Evolutionary conservation across 2,329 filamentous ascomycete species (phyloP), one percentile per base, ranked within the genome.

Genomic region (Xylariaceae sp.): DNA sequence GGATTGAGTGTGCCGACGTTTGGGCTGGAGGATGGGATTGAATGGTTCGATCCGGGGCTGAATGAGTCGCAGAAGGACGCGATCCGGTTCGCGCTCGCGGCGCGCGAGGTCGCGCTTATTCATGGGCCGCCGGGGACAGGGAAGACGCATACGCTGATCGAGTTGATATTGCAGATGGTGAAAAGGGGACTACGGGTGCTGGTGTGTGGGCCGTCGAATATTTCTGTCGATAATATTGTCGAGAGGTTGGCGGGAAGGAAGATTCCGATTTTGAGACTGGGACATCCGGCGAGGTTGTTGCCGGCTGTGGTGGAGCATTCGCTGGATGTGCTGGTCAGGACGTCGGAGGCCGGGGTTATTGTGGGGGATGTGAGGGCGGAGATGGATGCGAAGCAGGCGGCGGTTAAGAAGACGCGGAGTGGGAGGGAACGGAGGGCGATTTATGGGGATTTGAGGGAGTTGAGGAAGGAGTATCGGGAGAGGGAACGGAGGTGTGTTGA

Each of bases 141-240:
- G 53, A 99, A 99, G 74, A 99, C 94, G 0, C 93, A 97, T 72
- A 97, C 94, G 0, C 77, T 99, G 45, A 93, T 99, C 61, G 94
- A 99, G 73, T 80, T 99, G 10, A 96, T 99, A 62, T 80, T 95
- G n/a, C 94, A 99, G 71, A 78, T 97, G 66, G 79, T 95, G 57
- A 87, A 87, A 70, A 83, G 84, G 23, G 82, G 86, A 39, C 81
- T 87, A 56, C 85, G 92, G 1, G 80, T 97, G 9, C 80, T 97
- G 1, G 93, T 97, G n/a, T 97, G 94, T 69, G 94, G 93, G 0
- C 94, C 94, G 0, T 96, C 91, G 35, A 99, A 99, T 72, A 92
- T 99, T 67, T 94, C 91, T 0, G 94, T 99, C 1, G 94, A 99
- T 80, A 99, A 99, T 71, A 96, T 99, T 59, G 92, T 97, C 7